Evolutionary conservation across 139 green algal species (phyloP).

Genomic region (Desmodesmus armatus): DNA sequence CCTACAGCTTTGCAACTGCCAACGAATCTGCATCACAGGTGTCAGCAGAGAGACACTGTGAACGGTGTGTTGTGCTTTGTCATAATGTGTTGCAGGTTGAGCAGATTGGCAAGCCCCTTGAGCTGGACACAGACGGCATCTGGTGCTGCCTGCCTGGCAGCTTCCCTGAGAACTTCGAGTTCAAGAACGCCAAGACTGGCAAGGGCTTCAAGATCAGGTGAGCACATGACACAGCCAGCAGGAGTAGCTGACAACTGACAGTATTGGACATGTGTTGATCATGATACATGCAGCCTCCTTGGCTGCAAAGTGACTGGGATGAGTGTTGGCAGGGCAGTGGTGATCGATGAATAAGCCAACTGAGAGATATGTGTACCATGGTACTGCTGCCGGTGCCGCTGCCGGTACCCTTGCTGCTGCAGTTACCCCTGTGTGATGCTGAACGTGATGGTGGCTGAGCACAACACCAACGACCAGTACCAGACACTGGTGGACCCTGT

Average conservation of each 20-base stretch:
- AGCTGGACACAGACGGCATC: conserved; percentile 99
- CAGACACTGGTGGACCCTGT: conserved; percentile 72
- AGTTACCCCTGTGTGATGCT: conserved; percentile 98
- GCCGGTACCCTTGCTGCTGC: conserved; percentile 53
- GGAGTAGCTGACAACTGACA: neutral
- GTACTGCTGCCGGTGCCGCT: no score
- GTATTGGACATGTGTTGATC: neutral
- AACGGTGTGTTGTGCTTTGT: no score
- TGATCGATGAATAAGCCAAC: no score
- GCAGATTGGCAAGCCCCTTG: conserved; percentile 86
- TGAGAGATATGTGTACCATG: no score
- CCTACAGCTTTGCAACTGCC: no score
- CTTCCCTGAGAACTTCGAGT: conserved; percentile 97
- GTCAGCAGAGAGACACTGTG: no score
- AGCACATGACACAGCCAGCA: neutral
- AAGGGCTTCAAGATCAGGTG: conserved; percentile 41
- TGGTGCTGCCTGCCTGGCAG: conserved; percentile 93
- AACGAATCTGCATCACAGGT: no score
- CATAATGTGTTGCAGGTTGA: conserved; percentile 35
- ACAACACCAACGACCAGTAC: conserved; percentile 99
- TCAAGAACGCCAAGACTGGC: conserved; percentile 63
- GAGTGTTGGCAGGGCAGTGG: no score
- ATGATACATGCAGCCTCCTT: neutral
- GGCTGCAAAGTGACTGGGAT: no score
- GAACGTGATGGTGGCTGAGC: conserved; percentile 94